Conservation (phyloP, 106 monocot species). For the Vanilla planifolia region DNA sequence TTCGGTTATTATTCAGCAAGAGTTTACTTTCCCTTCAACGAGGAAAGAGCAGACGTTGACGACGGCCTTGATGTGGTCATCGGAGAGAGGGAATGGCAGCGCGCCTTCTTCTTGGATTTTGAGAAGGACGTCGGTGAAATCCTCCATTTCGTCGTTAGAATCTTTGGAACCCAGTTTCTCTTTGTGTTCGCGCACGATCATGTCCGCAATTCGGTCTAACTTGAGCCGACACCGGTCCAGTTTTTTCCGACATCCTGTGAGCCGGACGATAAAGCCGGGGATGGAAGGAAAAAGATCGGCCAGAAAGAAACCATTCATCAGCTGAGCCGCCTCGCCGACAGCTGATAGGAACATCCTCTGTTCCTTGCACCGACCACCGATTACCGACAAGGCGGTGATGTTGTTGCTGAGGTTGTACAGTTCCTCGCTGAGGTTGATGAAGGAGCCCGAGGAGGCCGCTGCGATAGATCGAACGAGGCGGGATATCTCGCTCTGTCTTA, state of each 20-base stretch:
- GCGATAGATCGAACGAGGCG: no score
- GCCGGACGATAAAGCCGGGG: background rate
- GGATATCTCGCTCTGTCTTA: no score
- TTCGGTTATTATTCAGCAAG: background rate
- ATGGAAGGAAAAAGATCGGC: slow-evolving; percentile 13
- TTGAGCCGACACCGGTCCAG: background rate
- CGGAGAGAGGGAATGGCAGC: background rate
- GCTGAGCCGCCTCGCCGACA: background rate
- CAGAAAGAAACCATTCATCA: background rate
- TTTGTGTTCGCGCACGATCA: background rate
- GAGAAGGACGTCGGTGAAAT: slow-evolving; percentile 4
- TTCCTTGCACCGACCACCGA: background rate
- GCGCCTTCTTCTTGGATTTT: background rate
- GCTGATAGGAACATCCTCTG: background rate
- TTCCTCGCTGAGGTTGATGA: no score
- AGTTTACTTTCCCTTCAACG: no score
- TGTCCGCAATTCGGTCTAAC: background rate
- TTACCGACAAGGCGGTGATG: background rate
- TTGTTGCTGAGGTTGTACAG: slow-evolving; percentile 3
- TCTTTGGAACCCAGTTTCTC: background rate
- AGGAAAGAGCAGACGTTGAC: background rate
- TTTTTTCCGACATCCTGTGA: background rate
- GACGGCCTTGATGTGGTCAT: slow-evolving; percentile 6
- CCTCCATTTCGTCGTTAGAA: background rate
- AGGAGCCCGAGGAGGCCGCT: no score